Percentiles rank a stretch among this genome's conserved stretches.
These are phyloP conservation scores for Gymnopilus dilepis DNA, from an alignment of 768 basidiomycete genomes.

Conservation along the genomic window DNA sequence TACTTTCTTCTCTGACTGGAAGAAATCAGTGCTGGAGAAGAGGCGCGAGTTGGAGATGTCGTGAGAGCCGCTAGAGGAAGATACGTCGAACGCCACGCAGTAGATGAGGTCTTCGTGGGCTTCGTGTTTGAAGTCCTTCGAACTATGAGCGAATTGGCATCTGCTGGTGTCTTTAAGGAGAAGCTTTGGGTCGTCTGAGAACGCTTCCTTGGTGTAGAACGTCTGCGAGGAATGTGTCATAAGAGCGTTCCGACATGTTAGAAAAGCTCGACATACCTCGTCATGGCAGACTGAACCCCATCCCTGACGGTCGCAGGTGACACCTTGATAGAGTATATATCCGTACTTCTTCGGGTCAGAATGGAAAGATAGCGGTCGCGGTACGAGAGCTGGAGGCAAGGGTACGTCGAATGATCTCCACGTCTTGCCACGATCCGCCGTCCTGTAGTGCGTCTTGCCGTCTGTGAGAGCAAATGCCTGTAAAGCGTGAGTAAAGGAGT, in stretches of 20 bases:
- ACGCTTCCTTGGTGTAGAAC: conserved; percentile 87
- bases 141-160: conserved; percentile 92
- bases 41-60: conserved; percentile 69
- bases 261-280: conserved; percentile 62
- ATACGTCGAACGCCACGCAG: conserved; percentile 86
- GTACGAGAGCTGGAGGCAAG: conserved; percentile 57
- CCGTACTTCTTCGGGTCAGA: conserved; percentile 73
- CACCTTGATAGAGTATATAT: conserved; percentile 82
- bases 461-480: conserved; percentile 89
- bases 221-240: conserved; percentile 55
- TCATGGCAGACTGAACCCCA: conserved; percentile 72
- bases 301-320: conserved; percentile 56
- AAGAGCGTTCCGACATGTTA: too few species aligned
- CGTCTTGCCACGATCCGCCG: conserved; percentile 83
- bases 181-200: conserved; percentile 59
- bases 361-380: conserved; percentile 85
- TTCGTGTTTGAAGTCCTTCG: conserved; percentile 79
- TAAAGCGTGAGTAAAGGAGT: background rate
- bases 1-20: conserved; percentile 60
- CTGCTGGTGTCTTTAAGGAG: conserved; percentile 74
- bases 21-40: conserved; percentile 88
- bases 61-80: conserved; percentile 51
- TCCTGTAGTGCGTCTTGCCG: conserved; percentile 81
- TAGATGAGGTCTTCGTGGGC: conserved; percentile 80
- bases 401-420: conserved; percentile 86